Conservation (phyloP, 352 stramenopile species). For the Thraustochytrium striatum region DNA sequence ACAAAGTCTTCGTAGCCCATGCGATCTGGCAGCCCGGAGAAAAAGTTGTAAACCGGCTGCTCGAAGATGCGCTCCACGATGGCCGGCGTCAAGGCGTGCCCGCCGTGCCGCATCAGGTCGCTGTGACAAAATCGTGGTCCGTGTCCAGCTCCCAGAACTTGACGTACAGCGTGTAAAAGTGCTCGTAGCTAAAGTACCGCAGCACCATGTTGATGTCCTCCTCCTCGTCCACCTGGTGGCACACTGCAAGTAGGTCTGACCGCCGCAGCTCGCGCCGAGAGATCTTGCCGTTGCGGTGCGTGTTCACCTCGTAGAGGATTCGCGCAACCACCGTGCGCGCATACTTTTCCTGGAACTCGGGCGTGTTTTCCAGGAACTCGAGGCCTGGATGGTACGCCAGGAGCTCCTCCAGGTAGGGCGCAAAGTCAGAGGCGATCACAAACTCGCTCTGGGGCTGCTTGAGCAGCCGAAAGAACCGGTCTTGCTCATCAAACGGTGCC, state of each 20-base stretch:
- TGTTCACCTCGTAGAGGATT: slow-evolving; percentile 90
- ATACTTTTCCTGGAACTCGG: slow-evolving; percentile 99
- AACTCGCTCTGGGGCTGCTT: slow-evolving; percentile 80
- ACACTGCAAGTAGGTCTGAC: slow-evolving; percentile 85
- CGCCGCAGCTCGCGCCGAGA: slow-evolving; percentile 85
- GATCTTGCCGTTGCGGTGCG: slow-evolving; percentile 87
- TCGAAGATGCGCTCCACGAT: slow-evolving; percentile 81
- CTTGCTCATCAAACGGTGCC: slow-evolving; percentile 87
- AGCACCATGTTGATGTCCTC: slow-evolving; percentile 99
- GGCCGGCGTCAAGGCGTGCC: slow-evolving; percentile 70
- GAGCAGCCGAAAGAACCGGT: slow-evolving; percentile 94
- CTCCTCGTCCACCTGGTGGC: slow-evolving; percentile 94
- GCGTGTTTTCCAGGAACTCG: slow-evolving; percentile 91
- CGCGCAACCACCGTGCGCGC: slow-evolving; percentile 90
- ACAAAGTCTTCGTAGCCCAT: slow-evolving; percentile 83
- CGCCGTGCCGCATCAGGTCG: slow-evolving; percentile 70
- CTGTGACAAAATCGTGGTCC: slow-evolving; percentile 74
- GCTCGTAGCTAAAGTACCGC: slow-evolving; percentile 95
- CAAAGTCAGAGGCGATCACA: slow-evolving; percentile 89
- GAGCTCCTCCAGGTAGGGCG: slow-evolving; percentile 88
- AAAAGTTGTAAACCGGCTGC: slow-evolving; percentile 45
- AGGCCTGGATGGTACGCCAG: slow-evolving; percentile 79
- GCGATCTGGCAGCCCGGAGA: not conserved
- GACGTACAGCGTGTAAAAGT: slow-evolving; percentile 99
- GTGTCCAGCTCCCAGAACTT: slow-evolving; percentile 99